Base-by-base conservation (phyloP, 495 filamentous ascomycete species). In the Usnea hakonensis region DNA sequence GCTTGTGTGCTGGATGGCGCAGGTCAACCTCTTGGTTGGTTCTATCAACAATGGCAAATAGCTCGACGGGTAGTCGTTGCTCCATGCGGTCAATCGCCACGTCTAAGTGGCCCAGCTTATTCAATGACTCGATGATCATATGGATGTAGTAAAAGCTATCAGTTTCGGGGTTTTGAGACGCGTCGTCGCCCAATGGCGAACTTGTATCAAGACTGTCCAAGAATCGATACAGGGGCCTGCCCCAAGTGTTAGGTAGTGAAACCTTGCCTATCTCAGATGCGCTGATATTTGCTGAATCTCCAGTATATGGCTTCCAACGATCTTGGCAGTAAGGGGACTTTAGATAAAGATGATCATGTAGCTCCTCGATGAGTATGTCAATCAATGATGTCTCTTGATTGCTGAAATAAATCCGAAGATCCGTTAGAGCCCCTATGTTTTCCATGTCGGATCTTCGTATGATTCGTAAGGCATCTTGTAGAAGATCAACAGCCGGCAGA, bases 241-340 rank as follows among this genome's bases (percentile, higher is more conserved):
- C 81, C 74, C 80, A 78, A 3, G 68, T 66, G 23, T 68, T 64
- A 1, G 68, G 58, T 21, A 70, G 41, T 2, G 64, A 60, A 23
- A 55, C 40, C 33, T 50, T 54, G 23, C 61, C 64, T 41, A 41
- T 60, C 38, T 60, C 64, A 17, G 57, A 36, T 11, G 55, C 57
- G 43, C 46, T 60, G 14, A 54, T 21, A 10, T 64, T 58, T 30
- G 35, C 55, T 26, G 43, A 44, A 26, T 66, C 66, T 35, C 63
- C 60, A 41, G 50, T 37, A 53, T 66, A 70, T 7, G 82, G 79
- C 69, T 94, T 95, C 94, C 94, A 99, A 55, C 94, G 78, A 72
- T 95, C 89, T 64, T 95, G 89, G 73, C 91, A 97, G 68, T 97
- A 97, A 1, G 91, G 92, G 14, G 91, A 96, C 67, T 97, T 97